Evolutionary conservation across 2,329 filamentous ascomycete genomes (phyloP), one percentile per base, ranked within the genome.

Genomic region (Fusarium kyushuense): DNA sequence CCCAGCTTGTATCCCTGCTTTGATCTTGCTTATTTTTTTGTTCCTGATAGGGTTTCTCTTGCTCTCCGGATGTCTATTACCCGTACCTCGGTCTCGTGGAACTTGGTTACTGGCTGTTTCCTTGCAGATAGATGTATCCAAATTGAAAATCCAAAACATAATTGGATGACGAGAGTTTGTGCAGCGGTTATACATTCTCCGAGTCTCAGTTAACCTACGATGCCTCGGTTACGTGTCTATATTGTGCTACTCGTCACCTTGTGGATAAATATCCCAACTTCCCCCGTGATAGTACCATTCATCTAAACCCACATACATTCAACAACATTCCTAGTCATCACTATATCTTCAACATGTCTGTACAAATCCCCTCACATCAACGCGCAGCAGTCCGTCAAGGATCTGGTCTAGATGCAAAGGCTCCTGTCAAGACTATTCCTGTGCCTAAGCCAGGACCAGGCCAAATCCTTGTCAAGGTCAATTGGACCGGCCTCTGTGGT

Each of bases 301-400:
- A 30, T 19, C 16, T n/a, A 27, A 27, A 8, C 9, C 7, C 27
- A 27, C 27, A 6, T 27, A 8, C 27, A 27, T 27, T 9, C 8
- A 2, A 17, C 9, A 27, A 17, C 4, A 17, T 1, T 4, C 7
- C 13, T 4, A 30, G 13, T 12, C n/a, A 13, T 2, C 1, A 13
- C 17, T 4, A 49, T 16, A 52, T 10, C 9, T 21, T 43, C 10
- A 27, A 6, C 3, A 73, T 73, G 71, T 49, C 67, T 5, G 36
- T 74, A 13, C 70, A 38, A 9, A 12, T 51, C 4, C 47, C 72
- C 1, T 38, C 63, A 5, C 54, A 68, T 4, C 67, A 72, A 23
- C 61, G 63, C 32, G 72, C 72, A 6, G 72, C 72, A 2, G 51
- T 74, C 27, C 71, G 72, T 16, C 70, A 74, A 42, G 70, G 70